A percentile compares a stretch with the other conserved stretches of the same genome.
Conservation (phyloP, 331 rosid species). For the Cucumis variabilis region DNA sequence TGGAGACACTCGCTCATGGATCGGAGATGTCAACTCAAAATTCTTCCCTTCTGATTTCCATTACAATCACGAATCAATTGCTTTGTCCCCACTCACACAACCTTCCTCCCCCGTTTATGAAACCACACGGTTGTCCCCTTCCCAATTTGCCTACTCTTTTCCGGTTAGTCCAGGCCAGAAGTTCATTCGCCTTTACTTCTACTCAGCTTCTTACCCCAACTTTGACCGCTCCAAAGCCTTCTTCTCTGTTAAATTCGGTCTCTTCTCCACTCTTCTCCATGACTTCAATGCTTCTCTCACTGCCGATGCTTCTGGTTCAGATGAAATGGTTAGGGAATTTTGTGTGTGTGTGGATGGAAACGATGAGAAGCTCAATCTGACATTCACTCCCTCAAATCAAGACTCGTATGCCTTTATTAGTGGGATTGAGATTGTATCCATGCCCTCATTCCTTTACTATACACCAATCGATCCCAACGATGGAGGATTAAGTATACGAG, state of each 20-base stretch:
- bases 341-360: slow-evolving; percentile 15
- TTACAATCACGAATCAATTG: not conserved
- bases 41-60: not conserved
- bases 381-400: slow-evolving; percentile 25
- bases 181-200: slow-evolving; percentile 54
- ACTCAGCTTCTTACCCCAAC: not conserved
- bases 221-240: slow-evolving; percentile 31
- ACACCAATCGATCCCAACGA: not conserved
- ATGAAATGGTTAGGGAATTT: slow-evolving; percentile 9
- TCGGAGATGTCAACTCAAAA: slow-evolving; percentile 37
- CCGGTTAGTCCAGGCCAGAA: slow-evolving; percentile 51
- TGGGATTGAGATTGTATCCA: slow-evolving; percentile 49
- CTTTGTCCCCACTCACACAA: not conserved
- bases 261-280: slow-evolving; percentile 25
- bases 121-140: slow-evolving; percentile 33
- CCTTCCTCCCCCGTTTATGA: not conserved
- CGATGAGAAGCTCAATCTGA: slow-evolving; percentile 27
- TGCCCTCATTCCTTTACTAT: slow-evolving; percentile 40
- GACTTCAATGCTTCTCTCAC: slow-evolving; percentile 37
- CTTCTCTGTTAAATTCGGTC: slow-evolving; percentile 36
- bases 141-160: slow-evolving; percentile 50
- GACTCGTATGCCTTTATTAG: slow-evolving; percentile 43
- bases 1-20: not conserved
- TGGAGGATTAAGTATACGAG: not conserved
- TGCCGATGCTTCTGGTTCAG: not conserved